Percentiles rank a stretch among this genome's conserved stretches.
These are phyloP conservation scores for Clavispora santaluciae DNA, from an alignment of 805 yeast genomes.

Conservation along the genomic window DNA sequence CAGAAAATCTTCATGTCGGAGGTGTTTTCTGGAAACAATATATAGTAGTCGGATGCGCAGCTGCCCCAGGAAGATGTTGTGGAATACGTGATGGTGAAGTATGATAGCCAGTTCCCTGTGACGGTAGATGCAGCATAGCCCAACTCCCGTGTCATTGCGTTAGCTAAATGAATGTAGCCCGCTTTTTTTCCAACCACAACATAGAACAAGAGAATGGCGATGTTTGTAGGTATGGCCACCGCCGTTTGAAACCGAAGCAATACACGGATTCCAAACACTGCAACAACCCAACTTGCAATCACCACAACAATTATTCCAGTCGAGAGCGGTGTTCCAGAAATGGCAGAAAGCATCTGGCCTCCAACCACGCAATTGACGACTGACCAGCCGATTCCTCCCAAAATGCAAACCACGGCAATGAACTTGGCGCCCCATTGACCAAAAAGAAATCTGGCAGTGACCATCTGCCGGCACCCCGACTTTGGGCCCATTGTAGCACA, in stretches of 20 bases:
- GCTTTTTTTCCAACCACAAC: conserved; percentile 25
- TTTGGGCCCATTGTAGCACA: conserved; percentile 35
- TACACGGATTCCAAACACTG: conserved; percentile 30
- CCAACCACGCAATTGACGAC: conserved; percentile 36
- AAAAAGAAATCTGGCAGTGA: conserved; percentile 31
- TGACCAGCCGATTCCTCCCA: conserved; percentile 36
- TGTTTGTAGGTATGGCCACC: conserved; percentile 25
- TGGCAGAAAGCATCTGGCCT: conserved; percentile 27
- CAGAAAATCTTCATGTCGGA: conserved; percentile 21
- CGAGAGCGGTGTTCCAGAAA: conserved; percentile 6
- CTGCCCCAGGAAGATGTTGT: conserved; percentile 35
- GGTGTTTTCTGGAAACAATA: conserved; percentile 28
- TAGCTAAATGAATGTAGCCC: conserved; percentile 16
- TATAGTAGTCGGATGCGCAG: conserved; percentile 32
- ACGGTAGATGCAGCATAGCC: conserved; percentile 14
- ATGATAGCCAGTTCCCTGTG: conserved; percentile 32
- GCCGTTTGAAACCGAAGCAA: conserved; percentile 25
- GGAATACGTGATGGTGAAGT: conserved; percentile 32
- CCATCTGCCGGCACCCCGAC: conserved; percentile 37
- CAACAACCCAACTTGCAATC: conserved; percentile 23
- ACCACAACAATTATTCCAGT: conserved; percentile 19
- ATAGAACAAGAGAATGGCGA: conserved; percentile 27
- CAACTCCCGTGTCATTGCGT: conserved; percentile 11
- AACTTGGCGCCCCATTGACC: conserved; percentile 34
- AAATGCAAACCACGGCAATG: conserved; percentile 25